A percentile compares a stretch with the other conserved stretches of the same genome.
Evolutionary conservation across 305 asterid genomes (phyloP).

Genomic region (Fraxinus albicans): DNA sequence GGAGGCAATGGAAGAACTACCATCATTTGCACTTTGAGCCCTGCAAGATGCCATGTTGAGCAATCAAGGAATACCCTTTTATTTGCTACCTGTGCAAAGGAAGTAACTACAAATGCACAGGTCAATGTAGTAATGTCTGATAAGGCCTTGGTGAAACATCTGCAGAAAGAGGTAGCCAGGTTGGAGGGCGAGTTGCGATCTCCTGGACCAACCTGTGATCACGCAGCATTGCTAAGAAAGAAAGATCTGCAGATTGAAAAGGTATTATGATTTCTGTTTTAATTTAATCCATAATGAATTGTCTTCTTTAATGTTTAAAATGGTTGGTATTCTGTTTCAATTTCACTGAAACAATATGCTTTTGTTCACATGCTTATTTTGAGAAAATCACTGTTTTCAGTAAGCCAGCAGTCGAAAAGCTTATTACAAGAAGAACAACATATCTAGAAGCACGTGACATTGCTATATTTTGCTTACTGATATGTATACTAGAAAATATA

Average conservation of each 20-base stretch:
- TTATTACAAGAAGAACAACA: neutral
- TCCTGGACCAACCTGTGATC: conserved; percentile 71
- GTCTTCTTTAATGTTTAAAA: neutral
- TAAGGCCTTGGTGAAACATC: conserved; percentile 95
- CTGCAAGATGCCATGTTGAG: conserved; percentile 88
- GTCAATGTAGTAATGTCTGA: conserved; percentile 98
- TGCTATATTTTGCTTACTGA: neutral
- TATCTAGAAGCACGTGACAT: neutral
- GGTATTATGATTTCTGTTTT: conserved; percentile 37
- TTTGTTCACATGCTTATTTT: neutral
- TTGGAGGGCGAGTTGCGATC: conserved; percentile 81
- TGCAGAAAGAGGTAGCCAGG: conserved; percentile 93
- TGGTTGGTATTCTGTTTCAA: conserved; percentile 5
- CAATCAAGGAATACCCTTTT: conserved; percentile 92
- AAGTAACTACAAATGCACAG: conserved; percentile 89
- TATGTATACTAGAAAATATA: neutral
- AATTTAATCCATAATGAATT: neutral
- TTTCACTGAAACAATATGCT: conserved; percentile 9
- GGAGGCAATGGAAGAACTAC: conserved; percentile 59
- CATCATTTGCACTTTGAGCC: conserved; percentile 65
- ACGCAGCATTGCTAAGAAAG: conserved; percentile 62
- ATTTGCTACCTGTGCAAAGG: conserved; percentile 94
- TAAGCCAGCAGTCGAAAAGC: neutral
- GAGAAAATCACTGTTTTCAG: neutral
- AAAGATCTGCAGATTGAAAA: conserved; percentile 89